Evolutionary conservation across 768 basidiomycete species (phyloP), one percentile per base, ranked within the genome.

Genomic region (Hemileccinum rubropunctum): DNA sequence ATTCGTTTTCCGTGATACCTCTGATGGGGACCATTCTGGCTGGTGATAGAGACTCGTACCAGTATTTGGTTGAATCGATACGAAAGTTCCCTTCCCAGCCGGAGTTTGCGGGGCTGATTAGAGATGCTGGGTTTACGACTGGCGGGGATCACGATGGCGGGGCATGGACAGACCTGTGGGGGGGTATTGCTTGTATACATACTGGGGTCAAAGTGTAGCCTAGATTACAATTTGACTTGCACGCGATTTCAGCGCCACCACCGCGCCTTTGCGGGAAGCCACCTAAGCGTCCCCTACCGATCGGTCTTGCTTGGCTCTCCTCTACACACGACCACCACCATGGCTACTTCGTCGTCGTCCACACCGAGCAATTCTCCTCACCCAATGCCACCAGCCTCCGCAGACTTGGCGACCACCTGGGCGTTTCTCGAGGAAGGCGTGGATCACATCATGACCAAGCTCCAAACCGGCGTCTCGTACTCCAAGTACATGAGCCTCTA

Each of bases 1-100:
- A 95, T 65, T 98, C 95, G 1, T 99, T 99, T 78, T 83, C 88
- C 0, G 79, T 98, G 52, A 97, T 99, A 62, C 97, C 97, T 3
- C 74, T 95, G 17, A 72, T 99, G 40, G 97, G 97, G n/a, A 95
- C 93, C 17, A 90, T 99, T 58, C 74, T 99, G n/a, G 91, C 94
- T 10, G 89, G 90, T 0, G 95, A 99, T 70, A 80, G 95, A 18
- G 87, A 83, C 18, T 95, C 94, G 6, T 99, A 99, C 68, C 94
- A 98, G 67, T 98, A 99, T 67, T 80, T 99, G 38, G 92, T 98
- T 37, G 97, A 99, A 69, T 97, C 94, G 11, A 98, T 99, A 60
- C 87, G 93, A 36, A 83, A 82, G 58, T 98, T 98, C 75, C 95
- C 95, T 23, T 76, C 82, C 11, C 95, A 97, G 67, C 73, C 80